A percentile compares a stretch with the other conserved stretches of the same genome.
Evolutionary conservation across 805 yeast species (phyloP).

Genomic region (Brettanomyces sp.): DNA sequence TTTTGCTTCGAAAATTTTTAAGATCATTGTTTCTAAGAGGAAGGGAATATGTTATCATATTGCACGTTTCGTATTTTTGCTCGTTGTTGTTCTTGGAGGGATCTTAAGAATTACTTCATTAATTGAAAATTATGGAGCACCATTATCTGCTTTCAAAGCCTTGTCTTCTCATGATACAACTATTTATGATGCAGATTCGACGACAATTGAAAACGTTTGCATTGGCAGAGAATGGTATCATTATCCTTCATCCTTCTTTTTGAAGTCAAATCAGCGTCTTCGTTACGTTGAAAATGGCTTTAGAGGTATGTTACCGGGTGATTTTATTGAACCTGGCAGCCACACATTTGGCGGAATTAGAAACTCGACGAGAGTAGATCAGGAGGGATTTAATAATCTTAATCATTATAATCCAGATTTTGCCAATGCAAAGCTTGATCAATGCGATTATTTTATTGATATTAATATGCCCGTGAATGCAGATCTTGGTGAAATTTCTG

Average conservation of each 20-base stretch:
- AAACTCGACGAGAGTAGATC: constrained; percentile 37
- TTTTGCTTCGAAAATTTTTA: constrained; percentile 3
- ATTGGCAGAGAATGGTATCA: constrained; percentile 96
- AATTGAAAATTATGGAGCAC: constrained; percentile 62
- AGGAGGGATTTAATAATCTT: constrained; percentile 64
- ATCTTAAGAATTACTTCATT: constrained; percentile 51
- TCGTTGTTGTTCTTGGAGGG: constrained; percentile 23
- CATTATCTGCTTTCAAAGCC: constrained; percentile 48
- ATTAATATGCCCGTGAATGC: constrained; percentile 38
- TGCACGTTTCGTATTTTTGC: constrained; percentile 3
- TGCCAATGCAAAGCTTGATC: constrained; percentile 30
- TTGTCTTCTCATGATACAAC: constrained; percentile 21
- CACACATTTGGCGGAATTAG: constrained; percentile 14
- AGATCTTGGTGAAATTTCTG: constrained; percentile 32
- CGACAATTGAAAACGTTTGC: constrained; percentile 48
- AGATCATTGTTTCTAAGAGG: neutral
- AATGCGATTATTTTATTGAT: constrained; percentile 70
- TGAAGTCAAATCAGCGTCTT: constrained; percentile 55
- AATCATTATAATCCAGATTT: constrained; percentile 58
- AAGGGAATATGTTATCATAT: neutral
- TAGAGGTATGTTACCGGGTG: constrained; percentile 83
- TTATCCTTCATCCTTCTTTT: constrained; percentile 79
- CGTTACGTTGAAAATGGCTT: constrained; percentile 70
- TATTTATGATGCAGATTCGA: neutral
- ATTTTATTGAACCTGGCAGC: constrained; percentile 41